These are phyloP conservation scores for Aspergillus fructus DNA, from an alignment of 2,329 filamentous ascomycete genomes.

Conservation along the genomic window DNA sequence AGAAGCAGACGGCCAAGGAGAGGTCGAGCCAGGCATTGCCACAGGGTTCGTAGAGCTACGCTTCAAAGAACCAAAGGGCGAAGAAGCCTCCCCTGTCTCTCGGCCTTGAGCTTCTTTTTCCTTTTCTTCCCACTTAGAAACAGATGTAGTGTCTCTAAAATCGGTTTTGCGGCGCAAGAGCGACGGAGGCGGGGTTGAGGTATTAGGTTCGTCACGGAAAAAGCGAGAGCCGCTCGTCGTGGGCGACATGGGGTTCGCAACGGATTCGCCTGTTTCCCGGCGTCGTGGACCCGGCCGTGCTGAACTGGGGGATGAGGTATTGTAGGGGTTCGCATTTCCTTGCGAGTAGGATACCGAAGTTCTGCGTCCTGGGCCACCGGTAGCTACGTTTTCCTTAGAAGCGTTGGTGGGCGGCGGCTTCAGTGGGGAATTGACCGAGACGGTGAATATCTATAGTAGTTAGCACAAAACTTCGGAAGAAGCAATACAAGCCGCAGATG, in stretches of 20 bases:
- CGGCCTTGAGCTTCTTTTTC: slow-evolving; percentile 47
- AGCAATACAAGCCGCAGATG: slow-evolving; percentile 1
- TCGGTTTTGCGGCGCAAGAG: slow-evolving; percentile 63
- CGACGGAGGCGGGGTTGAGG: slow-evolving; percentile 60
- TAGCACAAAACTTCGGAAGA: slow-evolving; percentile 16
- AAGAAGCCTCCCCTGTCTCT: slow-evolving; percentile 42
- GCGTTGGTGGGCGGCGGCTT: slow-evolving; percentile 74
- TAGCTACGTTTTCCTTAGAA: slow-evolving; percentile 54
- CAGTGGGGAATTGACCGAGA: slow-evolving; percentile 88
- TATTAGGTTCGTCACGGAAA: slow-evolving; percentile 52
- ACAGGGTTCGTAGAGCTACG: slow-evolving; percentile 56
- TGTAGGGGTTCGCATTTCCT: slow-evolving; percentile 62
- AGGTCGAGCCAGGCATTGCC: slow-evolving; percentile 49
- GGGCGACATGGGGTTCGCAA: slow-evolving; percentile 52
- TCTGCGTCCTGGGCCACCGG: slow-evolving; percentile 65
- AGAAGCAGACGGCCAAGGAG: slow-evolving; percentile 60
- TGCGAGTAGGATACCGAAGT: slow-evolving; percentile 71
- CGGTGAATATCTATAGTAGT: slow-evolving; percentile 67
- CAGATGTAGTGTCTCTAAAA: slow-evolving; percentile 51
- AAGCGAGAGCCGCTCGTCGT: slow-evolving; percentile 46
- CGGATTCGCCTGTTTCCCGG: slow-evolving; percentile 77
- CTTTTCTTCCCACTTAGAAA: slow-evolving; percentile 49
- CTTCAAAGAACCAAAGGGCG: slow-evolving; percentile 56
- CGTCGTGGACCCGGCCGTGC: slow-evolving; percentile 74
- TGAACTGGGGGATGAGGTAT: slow-evolving; percentile 70